These are phyloP conservation scores for Entomortierella lignicola DNA, from an alignment of 192 early-diverging fungal genomes.

Conservation along the genomic window DNA sequence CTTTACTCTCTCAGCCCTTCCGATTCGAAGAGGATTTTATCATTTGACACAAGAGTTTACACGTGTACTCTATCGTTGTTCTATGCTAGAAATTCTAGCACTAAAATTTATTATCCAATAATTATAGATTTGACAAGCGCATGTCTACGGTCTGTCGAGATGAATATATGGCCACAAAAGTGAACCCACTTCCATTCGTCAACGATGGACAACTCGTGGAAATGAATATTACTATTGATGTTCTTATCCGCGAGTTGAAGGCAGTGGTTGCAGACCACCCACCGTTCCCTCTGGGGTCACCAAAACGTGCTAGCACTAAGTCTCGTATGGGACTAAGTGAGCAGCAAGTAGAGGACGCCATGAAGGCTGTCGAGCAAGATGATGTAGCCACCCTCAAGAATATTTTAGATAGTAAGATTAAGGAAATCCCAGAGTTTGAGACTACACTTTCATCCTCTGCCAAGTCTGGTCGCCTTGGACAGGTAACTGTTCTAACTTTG, in stretches of 20 bases:
- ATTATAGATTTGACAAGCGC: slow-evolving; percentile 62
- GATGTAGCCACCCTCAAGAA: slow-evolving; percentile 35
- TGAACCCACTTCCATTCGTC: slow-evolving; percentile 57
- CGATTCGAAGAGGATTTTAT: slow-evolving; percentile 8
- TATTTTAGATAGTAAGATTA: slow-evolving; percentile 34
- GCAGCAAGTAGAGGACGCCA: slow-evolving; percentile 41
- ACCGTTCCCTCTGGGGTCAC: slow-evolving; percentile 14
- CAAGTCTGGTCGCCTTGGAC: slow-evolving; percentile 31
- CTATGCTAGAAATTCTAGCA: no score
- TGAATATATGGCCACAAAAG: slow-evolving; percentile 63
- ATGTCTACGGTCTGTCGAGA: slow-evolving; percentile 47
- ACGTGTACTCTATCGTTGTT: slow-evolving; percentile 19
- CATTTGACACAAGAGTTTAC: neutral
- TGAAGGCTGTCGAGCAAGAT: slow-evolving; percentile 53
- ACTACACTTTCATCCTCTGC: slow-evolving; percentile 12
- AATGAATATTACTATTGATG: slow-evolving; percentile 34
- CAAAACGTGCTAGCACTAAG: slow-evolving; percentile 15
- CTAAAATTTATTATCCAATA: no score
- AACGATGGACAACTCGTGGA: slow-evolving; percentile 43
- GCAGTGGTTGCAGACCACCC: slow-evolving; percentile 36
- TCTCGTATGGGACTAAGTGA: slow-evolving; percentile 33
- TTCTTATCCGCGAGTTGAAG: slow-evolving; percentile 37
- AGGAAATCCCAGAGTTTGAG: slow-evolving; percentile 19
- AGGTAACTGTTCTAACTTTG: slow-evolving; percentile 5
- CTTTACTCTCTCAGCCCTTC: neutral